Base-by-base conservation (phyloP, 805 yeast genomes). In the Cyberlindnera veronae region DNA sequence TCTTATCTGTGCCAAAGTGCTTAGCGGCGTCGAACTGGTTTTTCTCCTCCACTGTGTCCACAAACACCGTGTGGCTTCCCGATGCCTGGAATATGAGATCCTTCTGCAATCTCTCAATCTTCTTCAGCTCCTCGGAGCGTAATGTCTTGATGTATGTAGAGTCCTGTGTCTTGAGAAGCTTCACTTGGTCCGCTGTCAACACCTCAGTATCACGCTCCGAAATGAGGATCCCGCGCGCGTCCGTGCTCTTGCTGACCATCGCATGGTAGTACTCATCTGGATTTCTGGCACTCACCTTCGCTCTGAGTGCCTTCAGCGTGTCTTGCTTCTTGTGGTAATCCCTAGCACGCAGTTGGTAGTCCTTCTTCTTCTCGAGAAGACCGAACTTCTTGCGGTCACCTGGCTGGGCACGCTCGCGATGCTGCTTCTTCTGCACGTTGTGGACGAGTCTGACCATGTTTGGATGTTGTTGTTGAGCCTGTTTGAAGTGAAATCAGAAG, bases 211-310 rank as follows among this genome's bases (percentile, higher is more conserved):
- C 84, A 45, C 95, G 71, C 17, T 85, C 86, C 1, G 79, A 67
- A 10, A 84, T 60, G 35, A 84, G 55, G 8, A 85, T 71, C 1
- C 97, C 97, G 10, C 73, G 67, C 2, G 70, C 65, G 48, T 88
- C 95, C 5, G 93, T 79, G 53, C 71, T 73, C 45, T 71, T 69
- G 12, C 73, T 69, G 23, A 81, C 76, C 99, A 93, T 93, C 16
- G 88, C 93, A 76, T 88, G 96, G 63, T 91, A 89, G 67, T 84
- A 93, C 63, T 93, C 99, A 72, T 93, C 99, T 13, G 95, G 95
- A 60, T 93, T 93, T 52, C 88, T 74, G 32, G 72, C 71, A 27
- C 72, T 67, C 2, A 85, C 95, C 58, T 88, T 91, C 30, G 71
- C 69, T 50, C 84, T 78, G 42, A 93, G 72, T 1, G 82, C 71